phyloP scores from a whole-genome alignment of 148 eudicot genomes.

The Fagopyrum homotropicum region DNA sequence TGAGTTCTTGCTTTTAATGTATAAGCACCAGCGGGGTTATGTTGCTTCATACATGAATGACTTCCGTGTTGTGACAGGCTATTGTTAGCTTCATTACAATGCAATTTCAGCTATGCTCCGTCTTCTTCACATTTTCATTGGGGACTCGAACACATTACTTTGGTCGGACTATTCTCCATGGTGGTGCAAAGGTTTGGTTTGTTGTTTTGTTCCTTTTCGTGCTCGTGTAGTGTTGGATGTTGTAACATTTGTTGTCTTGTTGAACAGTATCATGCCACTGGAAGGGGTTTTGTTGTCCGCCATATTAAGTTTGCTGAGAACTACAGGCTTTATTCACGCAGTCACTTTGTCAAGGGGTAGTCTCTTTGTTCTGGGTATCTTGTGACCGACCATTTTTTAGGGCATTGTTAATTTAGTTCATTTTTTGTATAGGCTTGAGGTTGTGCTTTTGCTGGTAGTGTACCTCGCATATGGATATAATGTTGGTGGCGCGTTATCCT shows the following conservation, averaged over 20 bases:
- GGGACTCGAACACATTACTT: conserved; percentile 97
- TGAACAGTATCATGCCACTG: conserved; percentile 93
- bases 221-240: not conserved
- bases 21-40: not conserved
- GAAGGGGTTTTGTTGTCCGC: conserved; percentile 94
- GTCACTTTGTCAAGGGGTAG: conserved; percentile 98
- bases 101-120: conserved; percentile 92
- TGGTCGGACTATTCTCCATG: conserved; percentile 98
- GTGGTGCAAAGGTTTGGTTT: conserved; percentile 82
- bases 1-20: not conserved
- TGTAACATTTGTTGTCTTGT: conserved; percentile 10
- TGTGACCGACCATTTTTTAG: not conserved
- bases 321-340: conserved; percentile 96
- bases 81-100: conserved; percentile 89
- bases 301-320: conserved; percentile 96
- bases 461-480: conserved; percentile 76
- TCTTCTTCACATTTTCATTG: conserved; percentile 94
- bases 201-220: conserved; percentile 10
- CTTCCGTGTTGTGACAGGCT: conserved; percentile 44
- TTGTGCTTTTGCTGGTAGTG: conserved; percentile 73
- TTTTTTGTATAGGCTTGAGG: conserved; percentile 65
- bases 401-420: not conserved
- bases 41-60: not conserved
- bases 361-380: not conserved
- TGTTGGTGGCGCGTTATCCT: conserved; percentile 58